These are phyloP conservation scores for Helicocarpus griseus DNA, from an alignment of 2,329 filamentous ascomycete species.

Conservation along the genomic window DNA sequence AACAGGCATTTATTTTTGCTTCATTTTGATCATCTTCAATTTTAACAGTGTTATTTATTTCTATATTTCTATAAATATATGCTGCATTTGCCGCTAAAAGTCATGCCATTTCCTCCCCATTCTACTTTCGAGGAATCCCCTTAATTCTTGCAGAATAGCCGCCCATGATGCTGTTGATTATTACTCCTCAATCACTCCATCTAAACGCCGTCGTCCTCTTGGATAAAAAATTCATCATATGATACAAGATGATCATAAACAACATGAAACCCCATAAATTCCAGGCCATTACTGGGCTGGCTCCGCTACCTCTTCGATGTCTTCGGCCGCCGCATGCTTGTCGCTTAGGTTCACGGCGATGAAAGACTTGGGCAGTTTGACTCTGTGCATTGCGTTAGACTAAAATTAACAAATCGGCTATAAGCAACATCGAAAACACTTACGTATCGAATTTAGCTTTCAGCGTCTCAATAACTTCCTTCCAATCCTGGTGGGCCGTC, in stretches of 20 bases:
- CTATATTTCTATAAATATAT: too few relatives aligned
- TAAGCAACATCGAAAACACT: conserved; percentile 28
- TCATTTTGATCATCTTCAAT: too few relatives aligned
- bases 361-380: conserved; percentile 43
- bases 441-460: conserved; percentile 92
- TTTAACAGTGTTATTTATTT: too few relatives aligned
- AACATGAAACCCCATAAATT: not conserved
- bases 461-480: conserved; percentile 89
- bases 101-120: too few relatives aligned
- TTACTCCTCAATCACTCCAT: too few relatives aligned
- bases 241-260: not conserved
- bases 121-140: too few relatives aligned
- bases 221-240: too few relatives aligned
- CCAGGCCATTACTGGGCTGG: not conserved
- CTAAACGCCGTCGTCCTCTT: too few relatives aligned
- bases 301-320: conserved; percentile 4
- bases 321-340: conserved; percentile 28
- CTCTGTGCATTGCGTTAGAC: conserved; percentile 20
- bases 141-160: too few relatives aligned
- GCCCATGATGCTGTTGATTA: too few relatives aligned
- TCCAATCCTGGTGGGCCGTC: conserved; percentile 89
- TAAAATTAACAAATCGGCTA: not conserved
- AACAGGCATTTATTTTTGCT: too few relatives aligned
- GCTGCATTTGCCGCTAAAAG: too few relatives aligned
- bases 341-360: conserved; percentile 43